Base-by-base conservation (phyloP, 768 basidiomycete genomes). In the Sistotremastrum suecicum region DNA sequence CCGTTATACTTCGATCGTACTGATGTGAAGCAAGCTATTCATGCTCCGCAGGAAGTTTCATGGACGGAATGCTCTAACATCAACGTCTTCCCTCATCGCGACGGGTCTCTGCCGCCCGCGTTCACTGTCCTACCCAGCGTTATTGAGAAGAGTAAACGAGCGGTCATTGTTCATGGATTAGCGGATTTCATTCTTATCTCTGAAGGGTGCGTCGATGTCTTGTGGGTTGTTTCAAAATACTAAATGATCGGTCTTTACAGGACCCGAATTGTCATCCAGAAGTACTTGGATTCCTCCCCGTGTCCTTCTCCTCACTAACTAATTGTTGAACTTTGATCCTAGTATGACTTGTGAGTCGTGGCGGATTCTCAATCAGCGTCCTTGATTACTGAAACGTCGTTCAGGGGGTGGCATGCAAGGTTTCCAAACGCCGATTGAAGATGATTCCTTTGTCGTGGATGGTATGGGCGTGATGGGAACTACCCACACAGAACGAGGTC, bases 151-250 rank as follows among this genome's bases (percentile, higher is more conserved):
- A 83, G 67, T 58, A 63, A 73, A 44, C 66, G 80, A 43, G 72
- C 67, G 2, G 78, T 85, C 9, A 78, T 86, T 45, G 67, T 76
- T 4, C 83, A 87, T 43, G 83, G 83, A 0, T 64, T 83, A 42
- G 79, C 74, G 0, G 83, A 87, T 59, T 86, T 75, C 53, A 68
- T 81, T 47, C 63, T 82, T 34, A 83, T 86, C 42, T 74, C 82
- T 7, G 78, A 83, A 50, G 84, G 83, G 79, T 80, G 50, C 47
- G 73, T 58, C 35, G 39, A 10, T 30, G 10, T 39, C n/a, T 6
- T 10, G 28, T 10, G 7, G 11, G 29, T 31, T 52, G 29, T 20
- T 20, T 20, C 20, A 20, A 20, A 20, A 20, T 20, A 20, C 20
- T 20, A 20, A 20, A 20, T 20, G 20, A 20, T 20, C 20, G 20